A percentile compares a stretch with the other conserved stretches of the same genome.
phyloP scores from a whole-genome alignment of 2,329 filamentous ascomycete species.

The Hypoxylon sp. region DNA sequence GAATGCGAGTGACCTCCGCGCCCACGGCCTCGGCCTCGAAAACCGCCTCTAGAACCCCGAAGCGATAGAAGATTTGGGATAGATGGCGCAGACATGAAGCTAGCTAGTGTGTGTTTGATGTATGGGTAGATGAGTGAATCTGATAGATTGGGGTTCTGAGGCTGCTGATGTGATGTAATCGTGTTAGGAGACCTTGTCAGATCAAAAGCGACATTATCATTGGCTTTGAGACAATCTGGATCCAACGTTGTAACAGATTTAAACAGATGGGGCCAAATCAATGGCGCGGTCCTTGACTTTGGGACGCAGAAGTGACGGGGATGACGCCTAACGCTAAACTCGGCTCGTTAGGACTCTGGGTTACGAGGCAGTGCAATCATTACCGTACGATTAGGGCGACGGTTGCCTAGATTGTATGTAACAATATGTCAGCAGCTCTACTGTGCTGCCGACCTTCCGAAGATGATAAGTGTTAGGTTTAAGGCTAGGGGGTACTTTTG shows the following conservation, averaged over 20 bases:
- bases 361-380: conserved; percentile 34
- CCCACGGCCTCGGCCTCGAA: conserved; percentile 55
- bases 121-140: not conserved
- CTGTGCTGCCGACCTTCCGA: conserved; percentile 40
- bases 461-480: conserved; percentile 1
- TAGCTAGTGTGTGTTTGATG: conserved; percentile 4
- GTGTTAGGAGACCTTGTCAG: conserved; percentile 11
- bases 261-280: conserved; percentile 25
- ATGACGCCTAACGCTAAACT: conserved; percentile 3
- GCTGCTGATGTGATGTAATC: conserved; percentile 33
- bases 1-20: conserved; percentile 46
- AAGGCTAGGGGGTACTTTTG: not conserved
- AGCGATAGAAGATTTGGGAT: conserved; percentile 84
- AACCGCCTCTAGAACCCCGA: conserved; percentile 64
- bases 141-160: conserved; percentile 12
- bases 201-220: conserved; percentile 22
- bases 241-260: conserved; percentile 22
- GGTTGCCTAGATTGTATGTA: conserved; percentile 34
- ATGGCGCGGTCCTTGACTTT: conserved; percentile 6
- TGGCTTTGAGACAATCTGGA: conserved; percentile 15
- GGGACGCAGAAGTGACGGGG: conserved; percentile 9
- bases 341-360: conserved; percentile 18
- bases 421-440: conserved; percentile 16
- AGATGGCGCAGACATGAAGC: conserved; percentile 75
- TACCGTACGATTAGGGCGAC: conserved; percentile 23